Evolutionary conservation across 2,329 filamentous ascomycete species (phyloP).

Genomic region (Colletotrichum zoysiae): DNA sequence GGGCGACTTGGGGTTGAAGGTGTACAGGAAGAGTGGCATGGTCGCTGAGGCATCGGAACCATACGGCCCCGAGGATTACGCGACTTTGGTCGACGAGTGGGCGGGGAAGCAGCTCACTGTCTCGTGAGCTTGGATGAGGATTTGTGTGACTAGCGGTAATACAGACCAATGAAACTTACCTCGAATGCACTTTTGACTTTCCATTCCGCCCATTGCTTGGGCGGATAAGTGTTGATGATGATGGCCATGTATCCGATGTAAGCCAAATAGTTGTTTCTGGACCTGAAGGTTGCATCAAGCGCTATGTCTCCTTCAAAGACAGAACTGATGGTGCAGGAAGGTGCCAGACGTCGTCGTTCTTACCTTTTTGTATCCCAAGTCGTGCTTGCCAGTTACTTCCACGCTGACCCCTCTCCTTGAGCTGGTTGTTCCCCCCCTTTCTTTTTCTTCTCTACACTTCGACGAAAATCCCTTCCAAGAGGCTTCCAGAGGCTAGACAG

Average conservation of each 20-base stretch:
- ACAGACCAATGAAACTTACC: not conserved
- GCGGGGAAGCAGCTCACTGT: constrained; percentile 7
- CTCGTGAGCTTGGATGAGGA: not conserved
- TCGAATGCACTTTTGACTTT: not conserved
- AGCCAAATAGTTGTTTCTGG: not conserved
- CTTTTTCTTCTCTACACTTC: too few species aligned
- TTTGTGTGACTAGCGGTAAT: not conserved
- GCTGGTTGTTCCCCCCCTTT: not conserved
- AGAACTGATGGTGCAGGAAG: not conserved
- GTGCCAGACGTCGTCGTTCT: not conserved
- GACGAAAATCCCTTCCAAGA: too few species aligned
- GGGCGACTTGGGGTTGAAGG: constrained; percentile 72
- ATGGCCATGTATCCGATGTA: not conserved
- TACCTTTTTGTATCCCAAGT: not conserved
- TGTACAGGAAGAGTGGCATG: constrained; percentile 66
- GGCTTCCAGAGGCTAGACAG: not conserved
- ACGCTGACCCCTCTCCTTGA: not conserved
- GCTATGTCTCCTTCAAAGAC: not conserved
- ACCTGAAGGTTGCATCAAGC: not conserved
- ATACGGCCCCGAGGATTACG: constrained; percentile 72
- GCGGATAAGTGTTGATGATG: not conserved
- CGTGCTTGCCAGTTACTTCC: not conserved
- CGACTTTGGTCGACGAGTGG: constrained; percentile 67
- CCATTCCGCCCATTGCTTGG: not conserved
- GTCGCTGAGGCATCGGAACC: constrained; percentile 65